phyloP scores from a whole-genome alignment of 345 rosid species.

The Brassica carinata region DNA sequence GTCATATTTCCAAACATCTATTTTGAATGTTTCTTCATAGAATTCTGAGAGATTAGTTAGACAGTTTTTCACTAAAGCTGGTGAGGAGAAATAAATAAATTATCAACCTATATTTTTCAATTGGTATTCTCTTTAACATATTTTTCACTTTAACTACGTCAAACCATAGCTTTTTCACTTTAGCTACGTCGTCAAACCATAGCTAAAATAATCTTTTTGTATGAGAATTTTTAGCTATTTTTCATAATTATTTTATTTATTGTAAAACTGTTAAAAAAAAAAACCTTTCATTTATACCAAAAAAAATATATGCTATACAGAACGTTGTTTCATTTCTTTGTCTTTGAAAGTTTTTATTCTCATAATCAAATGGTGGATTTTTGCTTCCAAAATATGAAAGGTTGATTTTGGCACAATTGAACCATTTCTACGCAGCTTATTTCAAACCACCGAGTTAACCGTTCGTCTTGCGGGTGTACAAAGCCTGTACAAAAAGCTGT shows the following conservation, averaged over 20 bases:
- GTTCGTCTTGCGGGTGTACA: constrained; percentile 50
- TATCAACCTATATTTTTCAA: background rate
- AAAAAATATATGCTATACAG: background rate
- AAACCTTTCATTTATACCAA: background rate
- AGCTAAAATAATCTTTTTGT: too few relatives aligned
- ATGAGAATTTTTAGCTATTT: too few relatives aligned
- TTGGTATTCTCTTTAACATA: too few relatives aligned
- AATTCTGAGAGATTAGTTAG: background rate
- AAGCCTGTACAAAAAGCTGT: constrained; percentile 55
- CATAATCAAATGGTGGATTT: too few relatives aligned
- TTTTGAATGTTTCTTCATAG: background rate
- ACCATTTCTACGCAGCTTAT: constrained; percentile 45
- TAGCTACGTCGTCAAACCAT: too few relatives aligned
- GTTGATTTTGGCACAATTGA: background rate
- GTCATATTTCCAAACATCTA: background rate
- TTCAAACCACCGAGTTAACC: constrained; percentile 57
- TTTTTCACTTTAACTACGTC: too few relatives aligned
- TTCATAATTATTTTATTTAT: too few relatives aligned
- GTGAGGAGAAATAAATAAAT: background rate
- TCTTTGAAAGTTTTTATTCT: background rate
- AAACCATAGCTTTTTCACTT: background rate
- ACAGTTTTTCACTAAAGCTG: background rate
- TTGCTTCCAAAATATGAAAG: background rate
- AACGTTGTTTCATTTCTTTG: background rate
- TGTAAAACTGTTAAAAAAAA: background rate